Evolutionary conservation across 106 monocot species (phyloP), one percentile per base, ranked within the genome.

Genomic region (Ottelia alismoides): DNA sequence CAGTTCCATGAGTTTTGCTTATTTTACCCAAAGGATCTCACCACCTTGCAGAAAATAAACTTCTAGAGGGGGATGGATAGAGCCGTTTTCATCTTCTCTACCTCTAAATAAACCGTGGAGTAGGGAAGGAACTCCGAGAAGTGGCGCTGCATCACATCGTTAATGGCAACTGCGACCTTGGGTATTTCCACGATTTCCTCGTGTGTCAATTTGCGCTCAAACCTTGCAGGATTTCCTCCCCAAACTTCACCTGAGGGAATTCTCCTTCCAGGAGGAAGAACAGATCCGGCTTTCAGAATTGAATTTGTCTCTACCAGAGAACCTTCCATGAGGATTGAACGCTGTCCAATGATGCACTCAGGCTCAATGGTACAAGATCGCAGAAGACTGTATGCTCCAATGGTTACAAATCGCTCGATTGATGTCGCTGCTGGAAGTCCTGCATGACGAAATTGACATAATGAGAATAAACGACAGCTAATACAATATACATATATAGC

Each of bases 321-420:
- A 30, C 87, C 87, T 70, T 87, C 87, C 82, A 87, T 75, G 21
- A 87, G 78, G 44, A 87, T 70, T 25, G 87, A 87, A 48, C 72
- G 81, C 49, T 87, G 87, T 11, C 87, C 87, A 1, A 87, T 76
- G 52, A 87, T 82, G 50, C 87, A 87, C 45, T 87, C 82, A 9
- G 87, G 87, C 30, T 87, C 82, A 25, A 87, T 87, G 24, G 82
- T 87, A 78, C 82, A 82, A 3, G 87, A 87, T 0, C 87, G 73
- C 53, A 87, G 47, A 24, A 87, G 69, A 70, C 78, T 72, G 82
- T 75, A 75, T 2, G 82, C 87, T 28, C 82, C 87, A 30, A 82
- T 40, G 1, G 87, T 87, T 16, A 87, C 87, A 20, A 82, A 87
- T 16, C 87, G 72, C 3, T 82, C 87, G 1, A 87, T 65, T n/a